These are phyloP conservation scores for Trichophyton schoenleinii DNA, from an alignment of 2,329 filamentous ascomycete genomes.

Conservation along the genomic window DNA sequence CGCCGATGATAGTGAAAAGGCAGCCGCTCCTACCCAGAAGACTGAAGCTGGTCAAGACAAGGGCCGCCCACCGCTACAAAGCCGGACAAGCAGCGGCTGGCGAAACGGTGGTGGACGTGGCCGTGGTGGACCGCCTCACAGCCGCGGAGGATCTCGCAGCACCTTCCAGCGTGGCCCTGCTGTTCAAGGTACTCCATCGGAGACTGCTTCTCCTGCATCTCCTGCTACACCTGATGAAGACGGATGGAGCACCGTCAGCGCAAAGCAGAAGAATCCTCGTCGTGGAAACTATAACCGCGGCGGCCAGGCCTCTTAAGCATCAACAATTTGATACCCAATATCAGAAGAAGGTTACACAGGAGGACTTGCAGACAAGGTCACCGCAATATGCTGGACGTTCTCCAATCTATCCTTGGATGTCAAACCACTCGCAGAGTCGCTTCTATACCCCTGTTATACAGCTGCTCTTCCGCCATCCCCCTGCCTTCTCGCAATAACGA, in stretches of 20 bases:
- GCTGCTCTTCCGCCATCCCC: background rate
- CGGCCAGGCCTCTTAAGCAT: constrained; percentile 6
- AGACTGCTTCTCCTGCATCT: constrained; percentile 17
- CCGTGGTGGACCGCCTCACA: constrained; percentile 8
- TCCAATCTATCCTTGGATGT: background rate
- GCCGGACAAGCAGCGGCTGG: constrained; percentile 33
- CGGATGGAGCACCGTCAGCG: constrained; percentile 38
- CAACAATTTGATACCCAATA: background rate
- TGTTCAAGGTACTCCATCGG: background rate
- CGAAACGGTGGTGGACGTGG: constrained; percentile 17
- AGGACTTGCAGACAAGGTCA: background rate
- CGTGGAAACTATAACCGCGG: constrained; percentile 23
- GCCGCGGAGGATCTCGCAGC: constrained; percentile 4
- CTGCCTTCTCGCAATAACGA: background rate
- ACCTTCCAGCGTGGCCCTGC: constrained; percentile 7
- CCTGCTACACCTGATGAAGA: constrained; percentile 30
- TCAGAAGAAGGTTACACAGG: background rate
- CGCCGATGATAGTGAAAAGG: constrained; percentile 27
- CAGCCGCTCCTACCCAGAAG: constrained; percentile 26
- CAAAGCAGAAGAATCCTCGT: constrained; percentile 34
- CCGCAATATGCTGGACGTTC: background rate
- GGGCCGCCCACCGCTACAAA: constrained; percentile 20
- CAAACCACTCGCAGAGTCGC: background rate
- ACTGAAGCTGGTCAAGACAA: constrained; percentile 12
- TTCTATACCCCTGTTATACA: background rate